phyloP scores from a whole-genome alignment of 139 green algal genomes.

The Chlamydomonas sphaeroides region DNA sequence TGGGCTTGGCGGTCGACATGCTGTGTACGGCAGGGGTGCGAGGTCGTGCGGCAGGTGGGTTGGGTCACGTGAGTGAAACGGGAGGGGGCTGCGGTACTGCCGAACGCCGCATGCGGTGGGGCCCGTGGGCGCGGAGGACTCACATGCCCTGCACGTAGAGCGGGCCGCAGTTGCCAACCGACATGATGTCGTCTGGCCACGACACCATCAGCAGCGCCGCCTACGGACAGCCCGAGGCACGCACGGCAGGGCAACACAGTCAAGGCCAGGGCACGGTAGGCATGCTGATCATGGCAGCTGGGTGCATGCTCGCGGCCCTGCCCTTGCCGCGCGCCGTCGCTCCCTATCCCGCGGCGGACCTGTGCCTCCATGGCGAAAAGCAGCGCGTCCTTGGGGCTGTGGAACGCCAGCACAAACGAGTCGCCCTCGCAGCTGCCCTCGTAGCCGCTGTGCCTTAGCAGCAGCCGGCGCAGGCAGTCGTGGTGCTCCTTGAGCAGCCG shows the following conservation, averaged over 20 bases:
- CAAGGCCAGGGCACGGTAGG: no score
- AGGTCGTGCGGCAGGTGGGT: no score
- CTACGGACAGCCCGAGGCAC: background rate
- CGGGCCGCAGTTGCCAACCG: background rate
- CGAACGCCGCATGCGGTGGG: no score
- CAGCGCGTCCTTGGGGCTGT: constrained; percentile 47
- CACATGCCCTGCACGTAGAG: constrained; percentile 40
- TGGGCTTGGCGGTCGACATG: constrained; percentile 37
- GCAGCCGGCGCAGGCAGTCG: constrained; percentile 21
- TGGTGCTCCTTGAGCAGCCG: constrained; percentile 32
- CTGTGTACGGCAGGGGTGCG: background rate
- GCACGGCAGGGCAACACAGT: no score
- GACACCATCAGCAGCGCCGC: constrained; percentile 14
- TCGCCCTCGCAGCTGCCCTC: constrained; percentile 32
- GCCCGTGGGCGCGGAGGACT: background rate
- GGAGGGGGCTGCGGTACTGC: background rate
- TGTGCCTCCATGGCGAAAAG: constrained; percentile 42
- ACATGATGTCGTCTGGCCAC: constrained; percentile 42
- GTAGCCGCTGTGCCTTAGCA: constrained; percentile 39
- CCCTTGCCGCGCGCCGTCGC: no score
- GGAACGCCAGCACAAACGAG: constrained; percentile 32
- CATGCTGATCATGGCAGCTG: no score
- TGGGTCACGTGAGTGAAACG: background rate
- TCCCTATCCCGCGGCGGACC: no score
- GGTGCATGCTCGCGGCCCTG: no score